These are phyloP conservation scores for Trifolium repens DNA, from an alignment of 306 rosid species.

Conservation along the genomic window DNA sequence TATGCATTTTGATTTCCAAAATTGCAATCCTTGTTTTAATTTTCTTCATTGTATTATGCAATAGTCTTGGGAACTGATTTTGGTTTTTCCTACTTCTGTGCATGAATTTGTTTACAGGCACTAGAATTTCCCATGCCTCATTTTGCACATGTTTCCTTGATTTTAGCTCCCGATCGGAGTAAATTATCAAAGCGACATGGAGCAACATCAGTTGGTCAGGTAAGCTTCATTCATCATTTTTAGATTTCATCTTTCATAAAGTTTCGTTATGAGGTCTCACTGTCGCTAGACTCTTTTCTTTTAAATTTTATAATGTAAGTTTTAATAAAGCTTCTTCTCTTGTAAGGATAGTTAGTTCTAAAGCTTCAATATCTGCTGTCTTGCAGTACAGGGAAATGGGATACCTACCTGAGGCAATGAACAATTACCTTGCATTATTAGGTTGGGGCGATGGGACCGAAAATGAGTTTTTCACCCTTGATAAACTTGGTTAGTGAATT, in stretches of 20 bases:
- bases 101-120: slow-evolving; percentile 59
- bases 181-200: slow-evolving; percentile 98
- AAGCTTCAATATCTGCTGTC: slow-evolving; percentile 33
- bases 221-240: slow-evolving; percentile 31
- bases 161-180: slow-evolving; percentile 96
- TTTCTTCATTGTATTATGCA: slow-evolving; percentile 19
- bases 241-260: slow-evolving; percentile 1
- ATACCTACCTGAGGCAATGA: slow-evolving; percentile 90
- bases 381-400: slow-evolving; percentile 97
- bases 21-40: slow-evolving; percentile 20
- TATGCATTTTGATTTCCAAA: too few species aligned
- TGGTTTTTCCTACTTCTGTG: slow-evolving; percentile 17
- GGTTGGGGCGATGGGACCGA: slow-evolving; percentile 99
- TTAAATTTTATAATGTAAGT: slow-evolving; percentile 1
- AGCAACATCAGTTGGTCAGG: slow-evolving; percentile 98
- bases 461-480: slow-evolving; percentile 81
- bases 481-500: slow-evolving; percentile 79
- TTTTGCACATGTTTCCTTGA: slow-evolving; percentile 90
- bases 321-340: slow-evolving; percentile 2
- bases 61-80: slow-evolving; percentile 35
- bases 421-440: slow-evolving; percentile 89
- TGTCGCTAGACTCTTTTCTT: background rate
- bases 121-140: slow-evolving; percentile 78
- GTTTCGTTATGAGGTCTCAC: slow-evolving; percentile 10
- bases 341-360: slow-evolving; percentile 25